Evolutionary conservation across 331 rosid species (phyloP).

Genomic region (Dryas integrifolia): DNA sequence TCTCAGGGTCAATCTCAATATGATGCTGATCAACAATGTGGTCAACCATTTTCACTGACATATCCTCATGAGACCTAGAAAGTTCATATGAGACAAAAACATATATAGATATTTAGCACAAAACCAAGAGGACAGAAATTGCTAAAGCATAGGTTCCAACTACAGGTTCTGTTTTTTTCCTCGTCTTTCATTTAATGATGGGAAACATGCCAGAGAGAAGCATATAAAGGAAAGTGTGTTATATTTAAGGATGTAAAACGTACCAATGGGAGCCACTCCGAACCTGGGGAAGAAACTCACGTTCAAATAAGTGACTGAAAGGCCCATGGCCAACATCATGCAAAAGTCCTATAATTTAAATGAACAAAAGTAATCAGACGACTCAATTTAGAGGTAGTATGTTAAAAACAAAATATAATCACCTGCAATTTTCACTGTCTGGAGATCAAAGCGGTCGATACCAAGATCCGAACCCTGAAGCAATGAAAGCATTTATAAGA

Average conservation of each 20-base stretch:
- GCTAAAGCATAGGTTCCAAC: neutral
- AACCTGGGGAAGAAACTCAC: conserved; percentile 77
- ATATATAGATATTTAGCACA: conserved; percentile 9
- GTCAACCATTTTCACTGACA: conserved; percentile 84
- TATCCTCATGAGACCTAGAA: conserved; percentile 82
- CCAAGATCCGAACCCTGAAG: conserved; percentile 85
- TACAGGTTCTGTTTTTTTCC: neutral
- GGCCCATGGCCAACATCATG: conserved; percentile 99
- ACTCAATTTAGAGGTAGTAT: conserved; percentile 2
- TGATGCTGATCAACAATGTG: conserved; percentile 72
- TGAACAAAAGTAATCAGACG: conserved; percentile 13
- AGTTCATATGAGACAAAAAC: neutral
- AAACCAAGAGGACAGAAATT: conserved; percentile 9
- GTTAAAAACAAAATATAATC: conserved; percentile 15
- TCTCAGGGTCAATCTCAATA: conserved; percentile 65
- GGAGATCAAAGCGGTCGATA: conserved; percentile 74
- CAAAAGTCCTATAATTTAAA: conserved; percentile 64
- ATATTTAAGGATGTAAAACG: neutral
- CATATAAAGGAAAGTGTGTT: neutral
- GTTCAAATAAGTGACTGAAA: conserved; percentile 93
- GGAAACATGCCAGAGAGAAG: neutral
- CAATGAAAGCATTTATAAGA: conserved; percentile 19
- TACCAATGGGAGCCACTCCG: conserved; percentile 62
- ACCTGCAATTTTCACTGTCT: conserved; percentile 95
- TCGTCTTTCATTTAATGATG: conserved; percentile 8